phyloP scores from a whole-genome alignment of 164 flowering plant genomes.

The Paratinospora sagittata region DNA sequence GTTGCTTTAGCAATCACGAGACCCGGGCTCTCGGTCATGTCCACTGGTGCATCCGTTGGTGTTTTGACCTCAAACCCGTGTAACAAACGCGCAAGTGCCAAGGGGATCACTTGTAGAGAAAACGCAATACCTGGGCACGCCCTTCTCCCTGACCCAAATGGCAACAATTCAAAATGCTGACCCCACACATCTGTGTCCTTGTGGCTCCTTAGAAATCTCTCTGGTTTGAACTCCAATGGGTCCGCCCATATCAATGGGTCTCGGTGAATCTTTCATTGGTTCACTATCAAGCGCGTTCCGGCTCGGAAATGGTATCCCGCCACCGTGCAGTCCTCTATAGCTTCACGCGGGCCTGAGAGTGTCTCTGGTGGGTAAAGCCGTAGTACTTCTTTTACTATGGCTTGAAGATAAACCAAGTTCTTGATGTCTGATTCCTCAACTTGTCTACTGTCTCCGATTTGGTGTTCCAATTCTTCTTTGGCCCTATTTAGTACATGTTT shows the following conservation, averaged over 20 bases:
- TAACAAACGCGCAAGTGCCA: no score
- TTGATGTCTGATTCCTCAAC: slow-evolving; percentile 27
- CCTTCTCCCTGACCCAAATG: slow-evolving; percentile 32
- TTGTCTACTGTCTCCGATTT: slow-evolving; percentile 19
- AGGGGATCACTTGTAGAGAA: no score
- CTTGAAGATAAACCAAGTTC: slow-evolving; percentile 24
- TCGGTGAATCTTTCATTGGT: slow-evolving; percentile 33
- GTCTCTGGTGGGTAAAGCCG: slow-evolving; percentile 21
- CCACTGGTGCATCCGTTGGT: no score
- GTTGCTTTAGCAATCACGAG: no score
- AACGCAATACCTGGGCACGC: no score
- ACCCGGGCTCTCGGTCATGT: no score
- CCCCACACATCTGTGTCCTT: slow-evolving; percentile 15
- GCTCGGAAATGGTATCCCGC: slow-evolving; percentile 24
- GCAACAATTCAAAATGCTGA: slow-evolving; percentile 15
- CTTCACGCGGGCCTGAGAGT: slow-evolving; percentile 16
- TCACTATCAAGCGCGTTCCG: slow-evolving; percentile 24
- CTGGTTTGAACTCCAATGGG: slow-evolving; percentile 31
- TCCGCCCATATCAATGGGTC: slow-evolving; percentile 30
- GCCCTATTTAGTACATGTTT: slow-evolving; percentile 16
- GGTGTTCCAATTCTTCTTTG: slow-evolving; percentile 24
- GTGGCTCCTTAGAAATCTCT: slow-evolving; percentile 25
- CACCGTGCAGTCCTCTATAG: slow-evolving; percentile 23
- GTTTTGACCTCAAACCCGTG: no score
- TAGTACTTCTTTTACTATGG: slow-evolving; percentile 22